Evolutionary conservation across 805 yeast genomes (phyloP), one percentile per base, ranked within the genome.

Genomic region (Jamesozyma spencerorum): DNA sequence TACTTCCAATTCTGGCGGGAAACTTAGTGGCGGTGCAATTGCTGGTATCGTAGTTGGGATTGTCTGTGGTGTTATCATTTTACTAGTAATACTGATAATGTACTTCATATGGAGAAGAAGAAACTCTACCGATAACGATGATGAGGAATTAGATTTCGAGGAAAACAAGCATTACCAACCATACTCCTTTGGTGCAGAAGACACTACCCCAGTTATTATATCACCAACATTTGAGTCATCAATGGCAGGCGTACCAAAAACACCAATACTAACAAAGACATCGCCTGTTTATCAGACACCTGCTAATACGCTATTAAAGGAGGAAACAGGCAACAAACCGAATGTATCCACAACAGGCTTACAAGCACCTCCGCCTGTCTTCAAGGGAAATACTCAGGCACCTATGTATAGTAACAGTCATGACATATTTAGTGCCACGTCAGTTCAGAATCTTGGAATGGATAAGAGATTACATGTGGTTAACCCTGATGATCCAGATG

Each of bases 11-110:
- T 20, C 37, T 6, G 32, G 40, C 11, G 38, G 36, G n/a, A 41
- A 43, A 29, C 26, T 57, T 32, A 49, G 58, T 35, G 60, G 53
- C 27, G 81, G 81, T 14, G 78, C 79, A 17, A 74, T 75, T 40
- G 81, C 78, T 8, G 81, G 81, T 35, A 71, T 76, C 20, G 81
- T 74, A n/a, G 63, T 74, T 31, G 81, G 81, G 20, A 67, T 65
- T 5, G 61, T 75, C 10, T 64, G 56, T 17, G 81, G 78, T 43
- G 54, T 69, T 0, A 39, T 51, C 5, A 57, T 62, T 18, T 51
- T 61, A 10, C 29, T 71, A 2, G 71, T 65, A 1, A 62, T 63
- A 5, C 47, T 72, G 8, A 55, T 68, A 5, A 62, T 75, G 50
- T 48, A 15, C 11, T 18, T 74, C 26, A 50, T 68, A 45, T 60